Percentiles rank a stretch among this genome's conserved stretches.
Conservation (phyloP, 306 rosid genomes). For the Clitoria ternatea region DNA sequence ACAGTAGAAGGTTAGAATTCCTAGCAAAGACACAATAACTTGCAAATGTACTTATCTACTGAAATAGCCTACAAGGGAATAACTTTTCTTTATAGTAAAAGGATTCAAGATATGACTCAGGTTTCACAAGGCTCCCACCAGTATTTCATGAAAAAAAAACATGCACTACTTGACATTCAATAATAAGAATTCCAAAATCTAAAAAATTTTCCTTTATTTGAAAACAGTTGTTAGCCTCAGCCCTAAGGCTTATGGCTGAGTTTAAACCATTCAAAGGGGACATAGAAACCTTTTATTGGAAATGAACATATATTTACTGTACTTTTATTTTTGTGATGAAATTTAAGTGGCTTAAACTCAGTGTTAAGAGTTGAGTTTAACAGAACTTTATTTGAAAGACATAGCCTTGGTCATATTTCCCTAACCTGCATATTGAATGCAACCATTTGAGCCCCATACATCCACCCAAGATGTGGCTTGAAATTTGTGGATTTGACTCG, state of each 20-base stretch:
- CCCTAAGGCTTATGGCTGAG: no score
- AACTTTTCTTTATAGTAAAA: background rate
- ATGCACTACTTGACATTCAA: background rate
- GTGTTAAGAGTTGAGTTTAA: no score
- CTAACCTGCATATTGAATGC: constrained; percentile 99
- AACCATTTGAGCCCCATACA: constrained; percentile 95
- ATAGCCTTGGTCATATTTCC: background rate
- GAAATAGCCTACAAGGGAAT: background rate
- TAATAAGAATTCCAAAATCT: background rate
- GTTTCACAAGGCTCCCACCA: background rate
- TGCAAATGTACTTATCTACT: background rate
- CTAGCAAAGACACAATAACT: constrained; percentile 9
- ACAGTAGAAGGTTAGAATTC: constrained; percentile 4
- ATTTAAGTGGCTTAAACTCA: no score
- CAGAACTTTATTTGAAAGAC: background rate
- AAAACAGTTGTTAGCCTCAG: no score
- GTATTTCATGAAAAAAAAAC: background rate
- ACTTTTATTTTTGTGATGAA: no score
- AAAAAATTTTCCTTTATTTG: background rate
- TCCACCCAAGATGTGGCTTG: constrained; percentile 88
- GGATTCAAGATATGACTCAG: background rate
- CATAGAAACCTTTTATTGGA: no score
- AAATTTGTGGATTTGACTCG: constrained; percentile 80
- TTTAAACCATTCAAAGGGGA: no score
- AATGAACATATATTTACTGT: no score